Evolutionary conservation across 2,329 filamentous ascomycete genomes (phyloP).

Genomic region (Sclerotinia subarctica): DNA sequence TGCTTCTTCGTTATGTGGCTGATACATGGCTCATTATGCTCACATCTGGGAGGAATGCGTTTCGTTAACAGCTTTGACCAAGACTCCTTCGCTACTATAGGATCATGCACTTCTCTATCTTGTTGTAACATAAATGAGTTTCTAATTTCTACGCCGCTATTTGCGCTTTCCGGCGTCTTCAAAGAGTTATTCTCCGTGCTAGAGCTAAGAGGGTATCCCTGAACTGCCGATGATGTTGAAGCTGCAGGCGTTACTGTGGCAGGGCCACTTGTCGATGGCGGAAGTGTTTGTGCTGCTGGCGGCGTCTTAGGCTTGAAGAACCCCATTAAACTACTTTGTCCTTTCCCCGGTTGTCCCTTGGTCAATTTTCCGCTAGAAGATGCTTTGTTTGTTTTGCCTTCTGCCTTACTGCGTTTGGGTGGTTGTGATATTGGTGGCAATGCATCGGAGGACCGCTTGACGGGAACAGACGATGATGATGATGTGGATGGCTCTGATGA

Average conservation of each 20-base stretch:
- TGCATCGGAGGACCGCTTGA: slow-evolving; percentile 26
- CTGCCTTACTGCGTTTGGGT: slow-evolving; percentile 52
- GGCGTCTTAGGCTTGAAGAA: slow-evolving; percentile 70
- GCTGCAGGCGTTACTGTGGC: neutral
- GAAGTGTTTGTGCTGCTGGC: neutral
- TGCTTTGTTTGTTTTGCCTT: slow-evolving; percentile 25
- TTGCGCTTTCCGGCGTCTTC: neutral
- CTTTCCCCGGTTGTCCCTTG: slow-evolving; percentile 49
- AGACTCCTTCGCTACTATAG: slow-evolving; percentile 70
- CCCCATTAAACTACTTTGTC: slow-evolving; percentile 55
- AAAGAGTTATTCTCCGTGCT: neutral
- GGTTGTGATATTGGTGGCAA: slow-evolving; percentile 27
- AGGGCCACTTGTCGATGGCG: neutral
- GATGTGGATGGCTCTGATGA: neutral
- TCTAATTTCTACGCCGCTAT: neutral
- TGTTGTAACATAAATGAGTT: slow-evolving; percentile 25
- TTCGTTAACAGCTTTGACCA: slow-evolving; percentile 84
- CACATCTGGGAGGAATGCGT: slow-evolving; percentile 72
- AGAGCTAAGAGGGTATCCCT: neutral
- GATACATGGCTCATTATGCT: slow-evolving; percentile 85
- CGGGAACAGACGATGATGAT: neutral
- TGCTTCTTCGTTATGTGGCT: slow-evolving; percentile 82
- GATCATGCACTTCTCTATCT: slow-evolving; percentile 54
- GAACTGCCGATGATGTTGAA: neutral
- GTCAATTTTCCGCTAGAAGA: slow-evolving; percentile 20